These are phyloP conservation scores for Saccharomyces hybrid DNA, from an alignment of 1,139 yeast species.

Conservation along the genomic window DNA sequence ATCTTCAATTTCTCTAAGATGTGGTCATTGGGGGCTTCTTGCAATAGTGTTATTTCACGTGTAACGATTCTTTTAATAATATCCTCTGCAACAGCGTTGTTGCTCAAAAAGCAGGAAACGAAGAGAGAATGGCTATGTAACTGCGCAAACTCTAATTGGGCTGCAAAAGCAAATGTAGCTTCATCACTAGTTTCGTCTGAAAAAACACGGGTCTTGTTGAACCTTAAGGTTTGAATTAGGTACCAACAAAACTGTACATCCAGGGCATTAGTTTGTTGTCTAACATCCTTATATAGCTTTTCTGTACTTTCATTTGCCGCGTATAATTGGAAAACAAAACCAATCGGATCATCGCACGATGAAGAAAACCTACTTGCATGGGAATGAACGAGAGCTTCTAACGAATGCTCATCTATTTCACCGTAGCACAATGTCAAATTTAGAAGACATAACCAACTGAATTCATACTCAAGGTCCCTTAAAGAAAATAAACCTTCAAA, in stretches of 20 bases:
- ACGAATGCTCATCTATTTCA: slow-evolving; percentile 33
- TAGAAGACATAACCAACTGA: slow-evolving; percentile 63
- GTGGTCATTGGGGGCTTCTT: slow-evolving; percentile 24
- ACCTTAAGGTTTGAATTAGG: slow-evolving; percentile 39
- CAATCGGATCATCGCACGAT: slow-evolving; percentile 26
- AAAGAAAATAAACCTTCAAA: slow-evolving; percentile 25
- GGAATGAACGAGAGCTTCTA: slow-evolving; percentile 34
- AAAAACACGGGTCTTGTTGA: slow-evolving; percentile 17
- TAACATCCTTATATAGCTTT: slow-evolving; percentile 20
- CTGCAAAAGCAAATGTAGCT: slow-evolving; percentile 45
- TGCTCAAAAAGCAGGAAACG: slow-evolving; percentile 46
- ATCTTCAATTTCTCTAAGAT: slow-evolving; percentile 38
- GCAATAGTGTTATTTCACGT: slow-evolving; percentile 40
- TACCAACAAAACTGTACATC: slow-evolving; percentile 50
- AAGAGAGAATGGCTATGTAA: slow-evolving; percentile 55
- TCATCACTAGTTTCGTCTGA: slow-evolving; percentile 36
- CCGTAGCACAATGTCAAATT: slow-evolving; percentile 59
- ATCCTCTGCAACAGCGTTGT: slow-evolving; percentile 38
- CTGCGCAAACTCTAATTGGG: slow-evolving; percentile 43
- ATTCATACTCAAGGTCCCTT: slow-evolving; percentile 35
- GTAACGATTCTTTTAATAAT: slow-evolving; percentile 42
- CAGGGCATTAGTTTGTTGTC: slow-evolving; percentile 14
- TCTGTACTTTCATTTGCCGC: slow-evolving; percentile 33
- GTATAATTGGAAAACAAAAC: slow-evolving; percentile 38
- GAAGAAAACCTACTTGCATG: slow-evolving; percentile 27